Evolutionary conservation across 148 eudicot genomes (phyloP).

Genomic region (Bassia scoparia): DNA sequence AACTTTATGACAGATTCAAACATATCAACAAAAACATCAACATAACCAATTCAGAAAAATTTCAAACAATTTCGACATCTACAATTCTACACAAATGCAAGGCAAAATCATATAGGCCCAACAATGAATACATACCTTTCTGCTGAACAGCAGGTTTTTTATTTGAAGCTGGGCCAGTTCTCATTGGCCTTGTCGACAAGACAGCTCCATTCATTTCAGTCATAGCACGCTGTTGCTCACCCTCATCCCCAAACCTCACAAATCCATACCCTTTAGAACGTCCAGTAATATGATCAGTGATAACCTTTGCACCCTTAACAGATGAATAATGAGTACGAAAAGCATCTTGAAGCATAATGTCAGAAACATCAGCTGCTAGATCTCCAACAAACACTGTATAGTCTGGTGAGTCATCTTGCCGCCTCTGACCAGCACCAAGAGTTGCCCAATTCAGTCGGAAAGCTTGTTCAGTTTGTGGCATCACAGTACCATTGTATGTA

Average conservation of each 20-base stretch:
- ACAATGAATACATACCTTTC: conserved; percentile 49
- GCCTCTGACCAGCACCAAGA: conserved; percentile 86
- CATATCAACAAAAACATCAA: conserved; percentile 31
- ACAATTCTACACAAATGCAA: conserved; percentile 14
- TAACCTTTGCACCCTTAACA: conserved; percentile 91
- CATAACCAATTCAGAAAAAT: conserved; percentile 21
- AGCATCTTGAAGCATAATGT: conserved; percentile 78
- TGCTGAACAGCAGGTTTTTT: conserved; percentile 64
- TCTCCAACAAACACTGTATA: conserved; percentile 92
- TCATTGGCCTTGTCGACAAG: conserved; percentile 86
- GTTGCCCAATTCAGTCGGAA: conserved; percentile 91
- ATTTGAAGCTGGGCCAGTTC: conserved; percentile 89
- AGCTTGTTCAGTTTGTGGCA: conserved; percentile 77
- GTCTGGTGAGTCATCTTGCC: conserved; percentile 74
- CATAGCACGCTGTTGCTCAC: conserved; percentile 88
- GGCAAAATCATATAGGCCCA: conserved; percentile 20
- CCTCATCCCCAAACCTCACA: conserved; percentile 88
- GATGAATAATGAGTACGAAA: conserved; percentile 66
- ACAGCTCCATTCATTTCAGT: conserved; percentile 84
- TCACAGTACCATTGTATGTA: conserved; percentile 62
- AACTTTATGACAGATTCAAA: conserved; percentile 26
- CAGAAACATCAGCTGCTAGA: conserved; percentile 88
- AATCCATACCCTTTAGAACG: conserved; percentile 98
- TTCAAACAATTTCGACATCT: conserved; percentile 22
- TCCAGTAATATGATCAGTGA: conserved; percentile 74